Base-by-base conservation (phyloP, 345 rosid species). In the Mangifera indica region DNA sequence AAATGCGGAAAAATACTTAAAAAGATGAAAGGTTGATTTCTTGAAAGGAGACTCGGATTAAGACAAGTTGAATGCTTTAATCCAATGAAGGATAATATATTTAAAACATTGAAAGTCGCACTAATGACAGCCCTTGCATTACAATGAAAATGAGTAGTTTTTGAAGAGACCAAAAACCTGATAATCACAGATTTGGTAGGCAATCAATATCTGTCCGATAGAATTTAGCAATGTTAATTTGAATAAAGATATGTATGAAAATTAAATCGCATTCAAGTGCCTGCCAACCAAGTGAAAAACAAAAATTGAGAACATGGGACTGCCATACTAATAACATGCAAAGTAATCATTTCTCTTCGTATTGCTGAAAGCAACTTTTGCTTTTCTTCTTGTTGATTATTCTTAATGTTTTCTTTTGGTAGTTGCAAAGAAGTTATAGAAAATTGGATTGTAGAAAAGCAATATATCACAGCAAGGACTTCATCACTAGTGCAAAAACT, bases 141-240 rank as follows among this genome's bases (percentile, higher is more conserved):
- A 74, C 60, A 29, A 20, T 65, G 18, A 60, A 29, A 29, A 48
- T 15, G n/a, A 29, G 54, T 18, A 63, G 58, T 29, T 63, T 63
- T 49, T 5, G 52, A 62, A 17, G 61, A 54, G 32, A n/a, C 26
- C 58, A 58, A 17, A 58, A 29, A 29, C 2, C 37, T 40, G 32
- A 71, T 63, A 42, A 64, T 42, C 64, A 58, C 13, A 18, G 55
- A 34, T 77, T 73, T 48, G 79, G 85, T 72, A 18, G 75, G 73
- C 67, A 51, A 67, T 79, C 83, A 45, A 26, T 21, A 13, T 79
- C 82, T 63, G 18, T 48, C 52, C 62, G n/a, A 52, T 56, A 20
- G 10, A 52, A 21, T 40, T 20, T 57, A 42, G 42, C 26, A 20
- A 40, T 37, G 42, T 37, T 29, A 12, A 24, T 12, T 1, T 18